Evolutionary conservation across 371 early-diverging fungal species (phyloP), one percentile per base, ranked within the genome.

Genomic region (Parasitella parasitica): DNA sequence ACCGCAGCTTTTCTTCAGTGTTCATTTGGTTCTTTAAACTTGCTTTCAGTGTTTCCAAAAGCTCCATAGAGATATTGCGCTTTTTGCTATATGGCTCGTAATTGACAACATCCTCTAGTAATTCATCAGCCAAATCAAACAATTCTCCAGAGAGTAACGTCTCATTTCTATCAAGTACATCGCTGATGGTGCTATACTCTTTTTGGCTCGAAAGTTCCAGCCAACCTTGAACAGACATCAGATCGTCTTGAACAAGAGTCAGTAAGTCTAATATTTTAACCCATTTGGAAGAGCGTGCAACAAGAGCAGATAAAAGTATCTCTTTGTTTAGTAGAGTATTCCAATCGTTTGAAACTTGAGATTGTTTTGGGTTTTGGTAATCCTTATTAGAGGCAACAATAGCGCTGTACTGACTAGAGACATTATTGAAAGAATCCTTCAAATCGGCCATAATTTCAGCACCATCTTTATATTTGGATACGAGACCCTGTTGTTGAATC

Each of bases 211-310:
- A 3, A 3, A 12, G 3, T 1, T 30, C 20, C 20, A 57, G 34
- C 7, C 5, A 3, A 12, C 13, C n/a, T 32, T 57, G 43, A n/a
- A 35, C 26, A 20, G 34, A 6, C 2, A 49, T 20, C 3, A 63
- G 37, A 1, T 63, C 63, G 12, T 50, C 11, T 11, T 30, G 27
- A 18, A 55, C 34, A 3, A 6, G 12, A 9, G 6, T 5, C 4
- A 70, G 36, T 26, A 35, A 37, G 20, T 62, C 37, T 11, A 66
- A 56, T 9, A 51, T n/a, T 4, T 56, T 55, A 9, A 35, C 26
- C 71, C 71, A 71, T 53, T 56, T 57, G 0, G 60, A 57, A 15
- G 60, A 51, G 4, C 71, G 63, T 35, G 66, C 41, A 1, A 66
- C 24, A 5, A 66, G 50, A 39, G 36, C 38, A 12, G 63, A 35